phyloP scores from a whole-genome alignment of 805 yeast genomes.

The Wickerhamiella sorbophila region DNA sequence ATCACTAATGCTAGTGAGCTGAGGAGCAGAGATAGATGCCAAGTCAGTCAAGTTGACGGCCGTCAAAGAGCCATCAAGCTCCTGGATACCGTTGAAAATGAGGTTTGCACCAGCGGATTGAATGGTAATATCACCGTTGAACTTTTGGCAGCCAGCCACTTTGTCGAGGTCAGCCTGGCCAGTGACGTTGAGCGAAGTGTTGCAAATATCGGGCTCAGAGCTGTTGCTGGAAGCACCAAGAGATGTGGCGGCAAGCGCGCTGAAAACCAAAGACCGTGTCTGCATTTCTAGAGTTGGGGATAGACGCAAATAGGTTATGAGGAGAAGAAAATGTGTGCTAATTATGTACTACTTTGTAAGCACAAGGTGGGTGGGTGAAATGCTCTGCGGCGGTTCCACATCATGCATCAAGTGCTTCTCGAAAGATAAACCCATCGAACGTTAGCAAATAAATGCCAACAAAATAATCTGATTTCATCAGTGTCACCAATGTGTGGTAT shows the following conservation, averaged over 20 bases:
- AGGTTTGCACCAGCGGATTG: conserved; percentile 42
- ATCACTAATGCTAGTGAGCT: conserved; percentile 61
- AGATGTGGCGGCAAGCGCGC: conserved; percentile 8
- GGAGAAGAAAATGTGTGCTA: neutral
- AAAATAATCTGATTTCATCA: too few relatives aligned
- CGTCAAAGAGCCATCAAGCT: conserved; percentile 60
- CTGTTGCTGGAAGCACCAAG: conserved; percentile 6
- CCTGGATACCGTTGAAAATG: conserved; percentile 53
- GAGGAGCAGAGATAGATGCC: conserved; percentile 59
- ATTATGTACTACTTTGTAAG: neutral
- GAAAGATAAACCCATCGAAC: too few relatives aligned
- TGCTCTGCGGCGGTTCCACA: too few relatives aligned
- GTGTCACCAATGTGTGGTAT: too few relatives aligned
- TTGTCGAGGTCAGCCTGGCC: conserved; percentile 65
- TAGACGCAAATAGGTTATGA: neutral
- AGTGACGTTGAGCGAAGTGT: conserved; percentile 52
- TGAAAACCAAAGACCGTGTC: conserved; percentile 9
- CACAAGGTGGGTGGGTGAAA: too few relatives aligned
- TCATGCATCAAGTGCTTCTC: too few relatives aligned
- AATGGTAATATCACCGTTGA: conserved; percentile 67
- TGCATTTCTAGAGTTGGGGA: conserved; percentile 6
- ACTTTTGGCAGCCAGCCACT: conserved; percentile 58
- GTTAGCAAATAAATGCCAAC: too few relatives aligned
- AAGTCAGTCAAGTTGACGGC: conserved; percentile 53
- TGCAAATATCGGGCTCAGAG: conserved; percentile 7